Percentiles rank a stretch among this genome's conserved stretches.
These are phyloP conservation scores for Rhodotorula taiwanensis DNA, from an alignment of 768 basidiomycete genomes.

Conservation along the genomic window DNA sequence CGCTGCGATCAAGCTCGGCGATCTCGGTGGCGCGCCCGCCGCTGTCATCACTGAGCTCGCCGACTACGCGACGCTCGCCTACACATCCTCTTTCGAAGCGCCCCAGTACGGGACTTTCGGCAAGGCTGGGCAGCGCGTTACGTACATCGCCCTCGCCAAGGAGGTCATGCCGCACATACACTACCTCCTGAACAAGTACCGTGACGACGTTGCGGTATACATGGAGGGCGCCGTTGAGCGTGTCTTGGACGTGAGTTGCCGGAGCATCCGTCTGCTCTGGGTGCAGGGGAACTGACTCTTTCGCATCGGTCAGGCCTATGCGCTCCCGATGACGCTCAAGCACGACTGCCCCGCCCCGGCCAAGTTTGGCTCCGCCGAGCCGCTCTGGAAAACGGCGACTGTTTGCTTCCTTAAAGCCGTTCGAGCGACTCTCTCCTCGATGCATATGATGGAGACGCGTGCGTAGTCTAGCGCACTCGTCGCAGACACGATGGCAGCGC, in stretches of 20 bases:
- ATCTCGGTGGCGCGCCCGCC: constrained; percentile 49
- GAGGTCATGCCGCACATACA: constrained; percentile 76
- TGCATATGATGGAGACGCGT: too few relatives aligned
- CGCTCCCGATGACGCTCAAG: constrained; percentile 85
- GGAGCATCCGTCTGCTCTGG: background rate
- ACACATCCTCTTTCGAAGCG: constrained; percentile 67
- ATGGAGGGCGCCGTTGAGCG: constrained; percentile 75
- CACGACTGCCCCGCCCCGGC: constrained; percentile 88
- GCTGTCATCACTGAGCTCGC: constrained; percentile 78
- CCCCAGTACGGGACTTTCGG: constrained; percentile 37
- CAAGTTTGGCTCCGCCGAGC: constrained; percentile 75
- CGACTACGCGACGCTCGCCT: constrained; percentile 78
- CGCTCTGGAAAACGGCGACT: constrained; percentile 94
- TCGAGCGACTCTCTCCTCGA: too few relatives aligned
- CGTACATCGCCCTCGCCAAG: constrained; percentile 85
- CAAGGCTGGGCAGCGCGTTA: constrained; percentile 48
- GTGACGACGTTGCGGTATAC: constrained; percentile 58
- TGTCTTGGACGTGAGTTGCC: constrained; percentile 61
- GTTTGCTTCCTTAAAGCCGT: constrained; percentile 66
- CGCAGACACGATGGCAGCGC: too few relatives aligned
- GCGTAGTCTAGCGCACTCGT: too few relatives aligned
- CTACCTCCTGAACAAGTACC: constrained; percentile 66
- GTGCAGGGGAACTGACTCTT: background rate
- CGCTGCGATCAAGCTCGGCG: constrained; percentile 57
- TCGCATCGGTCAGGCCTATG: constrained; percentile 58